phyloP scores from a whole-genome alignment of 345 rosid genomes.

The Brassica cretica region DNA sequence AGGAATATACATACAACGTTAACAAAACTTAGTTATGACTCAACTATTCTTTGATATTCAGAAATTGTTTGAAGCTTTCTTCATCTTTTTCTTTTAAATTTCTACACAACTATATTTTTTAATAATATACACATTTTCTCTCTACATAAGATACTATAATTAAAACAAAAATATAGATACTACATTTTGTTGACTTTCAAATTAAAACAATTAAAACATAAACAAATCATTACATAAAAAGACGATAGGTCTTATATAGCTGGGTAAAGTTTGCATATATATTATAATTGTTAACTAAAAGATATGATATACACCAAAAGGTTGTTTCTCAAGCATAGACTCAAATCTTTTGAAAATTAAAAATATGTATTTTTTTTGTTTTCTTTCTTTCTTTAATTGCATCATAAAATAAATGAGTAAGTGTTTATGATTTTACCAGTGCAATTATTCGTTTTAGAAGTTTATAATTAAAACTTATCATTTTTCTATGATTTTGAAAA shows the following conservation, averaged over 20 bases:
- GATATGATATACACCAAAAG: background rate
- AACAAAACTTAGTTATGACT: background rate
- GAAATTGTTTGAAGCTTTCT: background rate
- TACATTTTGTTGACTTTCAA: background rate
- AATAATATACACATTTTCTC: background rate
- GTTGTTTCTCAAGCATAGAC: background rate
- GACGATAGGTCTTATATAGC: too few relatives aligned
- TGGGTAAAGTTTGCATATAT: background rate
- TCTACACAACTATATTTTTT: background rate
- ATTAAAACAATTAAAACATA: too few relatives aligned
- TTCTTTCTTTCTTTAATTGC: background rate
- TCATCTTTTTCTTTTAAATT: background rate
- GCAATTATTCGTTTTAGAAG: background rate
- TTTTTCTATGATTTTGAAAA: background rate
- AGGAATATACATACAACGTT: too few relatives aligned
- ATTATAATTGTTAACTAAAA: background rate
- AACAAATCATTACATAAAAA: background rate
- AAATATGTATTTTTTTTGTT: background rate
- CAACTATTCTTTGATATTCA: background rate
- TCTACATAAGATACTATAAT: background rate
- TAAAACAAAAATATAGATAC: background rate
- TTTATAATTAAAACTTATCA: background rate
- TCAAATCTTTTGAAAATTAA: background rate
- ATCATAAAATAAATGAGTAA: background rate
- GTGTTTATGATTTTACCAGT: background rate